phyloP scores from a whole-genome alignment of 306 rosid species.

The Lupinus albus region DNA sequence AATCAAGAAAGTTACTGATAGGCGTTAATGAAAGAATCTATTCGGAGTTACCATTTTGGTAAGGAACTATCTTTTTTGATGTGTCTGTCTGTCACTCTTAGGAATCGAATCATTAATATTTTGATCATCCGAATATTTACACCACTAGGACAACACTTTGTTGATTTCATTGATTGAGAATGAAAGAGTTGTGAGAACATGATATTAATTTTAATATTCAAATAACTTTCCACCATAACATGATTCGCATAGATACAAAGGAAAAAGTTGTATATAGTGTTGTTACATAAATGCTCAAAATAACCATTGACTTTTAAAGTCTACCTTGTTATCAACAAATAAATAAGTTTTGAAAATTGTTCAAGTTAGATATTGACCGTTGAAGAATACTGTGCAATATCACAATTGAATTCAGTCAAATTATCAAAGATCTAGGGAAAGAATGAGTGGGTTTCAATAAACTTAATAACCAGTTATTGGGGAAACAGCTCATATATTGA shows the following conservation, averaged over 20 bases:
- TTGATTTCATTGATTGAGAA: no score
- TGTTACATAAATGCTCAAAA: background rate
- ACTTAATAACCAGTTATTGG: background rate
- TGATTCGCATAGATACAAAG: background rate
- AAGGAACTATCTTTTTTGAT: no score
- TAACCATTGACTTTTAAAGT: constrained; percentile 11
- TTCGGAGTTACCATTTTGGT: no score
- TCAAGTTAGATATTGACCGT: background rate
- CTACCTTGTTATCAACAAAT: background rate
- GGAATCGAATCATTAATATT: no score
- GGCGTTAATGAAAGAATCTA: background rate
- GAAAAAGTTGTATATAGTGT: background rate
- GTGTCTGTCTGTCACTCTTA: no score
- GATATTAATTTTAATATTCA: background rate
- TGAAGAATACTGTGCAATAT: background rate
- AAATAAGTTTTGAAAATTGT: background rate
- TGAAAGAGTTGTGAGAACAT: background rate
- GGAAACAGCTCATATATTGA: background rate
- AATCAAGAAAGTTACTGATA: background rate
- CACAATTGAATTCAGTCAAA: constrained; percentile 3
- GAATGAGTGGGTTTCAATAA: background rate
- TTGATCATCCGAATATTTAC: no score
- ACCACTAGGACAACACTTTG: no score
- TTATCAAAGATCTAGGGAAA: background rate
- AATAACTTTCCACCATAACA: background rate